Conservation (phyloP, 2,329 filamentous ascomycete genomes). For the Neopestalotiopsis sp. region DNA sequence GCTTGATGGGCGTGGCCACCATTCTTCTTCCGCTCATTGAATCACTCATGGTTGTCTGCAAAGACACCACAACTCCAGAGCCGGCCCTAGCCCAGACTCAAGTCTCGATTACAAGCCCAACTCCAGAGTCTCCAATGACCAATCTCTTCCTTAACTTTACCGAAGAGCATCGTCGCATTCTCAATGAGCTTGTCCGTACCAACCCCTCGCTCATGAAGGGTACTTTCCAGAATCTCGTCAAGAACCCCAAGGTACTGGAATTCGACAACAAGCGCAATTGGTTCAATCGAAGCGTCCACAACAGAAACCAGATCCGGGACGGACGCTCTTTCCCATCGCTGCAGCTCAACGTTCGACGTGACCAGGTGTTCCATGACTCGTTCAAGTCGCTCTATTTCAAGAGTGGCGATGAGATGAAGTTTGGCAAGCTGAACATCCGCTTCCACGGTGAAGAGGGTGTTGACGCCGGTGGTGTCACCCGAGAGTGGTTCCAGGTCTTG, state of each 20-base stretch:
- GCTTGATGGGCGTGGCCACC: constrained; percentile 95
- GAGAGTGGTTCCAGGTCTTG: constrained; percentile 99
- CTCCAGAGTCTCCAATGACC: constrained; percentile 82
- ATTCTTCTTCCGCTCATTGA: constrained; percentile 95
- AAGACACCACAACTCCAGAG: constrained; percentile 87
- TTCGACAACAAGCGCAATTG: constrained; percentile 99
- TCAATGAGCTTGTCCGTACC: constrained; percentile 96
- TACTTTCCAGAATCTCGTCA: constrained; percentile 92
- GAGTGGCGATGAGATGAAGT: constrained; percentile 95
- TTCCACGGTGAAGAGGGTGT: constrained; percentile 98
- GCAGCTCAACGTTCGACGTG: constrained; percentile 87
- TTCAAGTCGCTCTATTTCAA: constrained; percentile 99
- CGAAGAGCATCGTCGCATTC: constrained; percentile 94
- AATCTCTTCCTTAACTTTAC: constrained; percentile 96
- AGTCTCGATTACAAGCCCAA: constrained; percentile 77
- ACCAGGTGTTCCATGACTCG: constrained; percentile 97
- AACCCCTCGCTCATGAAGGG: constrained; percentile 99
- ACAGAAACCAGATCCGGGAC: constrained; percentile 69
- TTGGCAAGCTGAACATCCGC: constrained; percentile 95
- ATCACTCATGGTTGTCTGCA: constrained; percentile 98
- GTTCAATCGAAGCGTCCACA: constrained; percentile 92
- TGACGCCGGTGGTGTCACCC: constrained; percentile 94
- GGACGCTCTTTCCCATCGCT: constrained; percentile 71
- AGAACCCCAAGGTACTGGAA: constrained; percentile 98
- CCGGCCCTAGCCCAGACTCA: constrained; percentile 50